These are phyloP conservation scores for Wickerhamomyces sp. DNA, from an alignment of 1,139 yeast genomes.

Conservation along the genomic window DNA sequence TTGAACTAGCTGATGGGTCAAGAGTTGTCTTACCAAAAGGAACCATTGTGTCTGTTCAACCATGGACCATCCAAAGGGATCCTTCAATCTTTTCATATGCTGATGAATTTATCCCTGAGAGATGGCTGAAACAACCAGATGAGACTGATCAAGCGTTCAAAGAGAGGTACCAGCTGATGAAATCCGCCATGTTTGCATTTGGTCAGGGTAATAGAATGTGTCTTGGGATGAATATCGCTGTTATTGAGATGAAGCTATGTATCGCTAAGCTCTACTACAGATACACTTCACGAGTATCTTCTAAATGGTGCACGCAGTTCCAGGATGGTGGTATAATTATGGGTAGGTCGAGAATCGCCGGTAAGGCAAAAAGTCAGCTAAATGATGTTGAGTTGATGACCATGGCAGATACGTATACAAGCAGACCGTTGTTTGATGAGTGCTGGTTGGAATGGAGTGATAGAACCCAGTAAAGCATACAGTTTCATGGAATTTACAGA, in stretches of 20 bases:
- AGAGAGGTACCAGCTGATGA: conserved; percentile 40
- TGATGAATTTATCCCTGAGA: conserved; percentile 47
- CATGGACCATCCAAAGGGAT: conserved; percentile 59
- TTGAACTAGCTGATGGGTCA: conserved; percentile 22
- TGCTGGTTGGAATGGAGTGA: conserved; percentile 42
- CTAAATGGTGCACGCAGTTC: conserved; percentile 36
- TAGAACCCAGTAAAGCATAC: neutral
- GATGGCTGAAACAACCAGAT: conserved; percentile 46
- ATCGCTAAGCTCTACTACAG: conserved; percentile 50
- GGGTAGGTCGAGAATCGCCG: conserved; percentile 25
- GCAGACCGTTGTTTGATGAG: conserved; percentile 44
- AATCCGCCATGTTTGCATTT: conserved; percentile 57
- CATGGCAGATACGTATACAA: conserved; percentile 49
- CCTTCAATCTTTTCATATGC: conserved; percentile 41
- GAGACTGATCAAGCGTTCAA: conserved; percentile 34
- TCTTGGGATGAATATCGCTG: conserved; percentile 64
- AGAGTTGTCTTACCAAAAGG: conserved; percentile 42
- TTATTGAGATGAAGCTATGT: conserved; percentile 59
- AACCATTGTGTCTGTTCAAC: conserved; percentile 58
- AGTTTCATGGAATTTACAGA: neutral
- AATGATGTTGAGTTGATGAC: conserved; percentile 44
- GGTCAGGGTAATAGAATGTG: conserved; percentile 78
- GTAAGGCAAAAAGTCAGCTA: conserved; percentile 10
- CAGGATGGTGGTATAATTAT: conserved; percentile 22
- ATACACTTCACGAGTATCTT: conserved; percentile 34